Conservation (phyloP, 2,329 filamentous ascomycete genomes). For the Acrodontium crateriforme region DNA sequence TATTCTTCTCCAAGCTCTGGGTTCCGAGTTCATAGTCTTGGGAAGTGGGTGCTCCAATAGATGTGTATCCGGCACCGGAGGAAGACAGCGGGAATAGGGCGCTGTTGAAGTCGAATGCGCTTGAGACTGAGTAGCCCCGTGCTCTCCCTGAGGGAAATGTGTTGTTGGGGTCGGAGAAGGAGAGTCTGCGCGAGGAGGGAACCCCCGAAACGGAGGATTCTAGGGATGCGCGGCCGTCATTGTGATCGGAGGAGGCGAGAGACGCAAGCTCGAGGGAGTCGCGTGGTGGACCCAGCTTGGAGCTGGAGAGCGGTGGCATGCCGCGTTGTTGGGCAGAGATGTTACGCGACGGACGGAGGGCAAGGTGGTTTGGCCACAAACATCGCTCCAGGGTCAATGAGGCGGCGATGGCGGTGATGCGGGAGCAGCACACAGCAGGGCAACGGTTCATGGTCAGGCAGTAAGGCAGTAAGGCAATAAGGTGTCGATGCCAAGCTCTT, state of each 20-base stretch:
- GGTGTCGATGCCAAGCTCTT: too few species aligned
- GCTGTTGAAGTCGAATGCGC: slow-evolving; percentile 88
- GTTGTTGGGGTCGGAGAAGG: slow-evolving; percentile 50
- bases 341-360: too few species aligned
- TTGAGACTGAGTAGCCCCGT: slow-evolving; percentile 79
- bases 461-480: too few species aligned
- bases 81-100: slow-evolving; percentile 87
- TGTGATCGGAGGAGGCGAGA: slow-evolving; percentile 67
- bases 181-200: slow-evolving; percentile 82
- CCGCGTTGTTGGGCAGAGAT: too few species aligned
- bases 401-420: too few species aligned
- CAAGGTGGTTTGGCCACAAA: too few species aligned
- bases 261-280: slow-evolving; percentile 96
- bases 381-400: too few species aligned
- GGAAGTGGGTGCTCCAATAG: slow-evolving; percentile 63
- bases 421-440: too few species aligned
- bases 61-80: slow-evolving; percentile 62
- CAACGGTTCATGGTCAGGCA: too few species aligned
- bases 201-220: slow-evolving; percentile 61
- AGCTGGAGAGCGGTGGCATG: slow-evolving; percentile 2
- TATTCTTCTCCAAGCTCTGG: slow-evolving; percentile 73
- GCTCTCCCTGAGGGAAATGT: slow-evolving; percentile 5
- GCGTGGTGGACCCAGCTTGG: too few species aligned
- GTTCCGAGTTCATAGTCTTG: slow-evolving; percentile 32
- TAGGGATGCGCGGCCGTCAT: slow-evolving; percentile 47